These are phyloP conservation scores for Zanthoxylum bungeanum DNA, from an alignment of 345 rosid genomes.

Conservation along the genomic window DNA sequence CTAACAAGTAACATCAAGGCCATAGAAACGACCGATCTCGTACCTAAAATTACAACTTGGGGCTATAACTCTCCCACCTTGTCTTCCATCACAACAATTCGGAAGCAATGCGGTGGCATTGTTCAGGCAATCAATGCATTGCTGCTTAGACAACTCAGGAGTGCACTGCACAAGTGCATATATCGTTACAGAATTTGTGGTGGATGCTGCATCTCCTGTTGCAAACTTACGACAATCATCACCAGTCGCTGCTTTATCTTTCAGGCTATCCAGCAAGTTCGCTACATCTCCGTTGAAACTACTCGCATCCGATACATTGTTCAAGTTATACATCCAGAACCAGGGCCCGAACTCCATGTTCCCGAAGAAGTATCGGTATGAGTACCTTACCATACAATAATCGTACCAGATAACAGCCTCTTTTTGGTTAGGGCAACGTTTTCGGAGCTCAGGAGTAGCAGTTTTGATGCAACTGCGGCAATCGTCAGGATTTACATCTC, in stretches of 20 bases:
- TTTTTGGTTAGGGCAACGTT: not conserved
- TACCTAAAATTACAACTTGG: constrained; percentile 11
- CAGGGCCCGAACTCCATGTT: not conserved
- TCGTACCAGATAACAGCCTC: constrained; percentile 1
- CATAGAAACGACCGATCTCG: not conserved
- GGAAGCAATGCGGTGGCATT: not conserved
- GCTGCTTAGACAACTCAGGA: constrained; percentile 34
- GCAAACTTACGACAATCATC: constrained; percentile 33
- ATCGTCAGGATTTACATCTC: constrained; percentile 11
- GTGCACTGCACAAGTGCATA: constrained; percentile 42
- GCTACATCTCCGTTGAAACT: constrained; percentile 11
- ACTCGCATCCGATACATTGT: constrained; percentile 6
- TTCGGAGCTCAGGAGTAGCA: not conserved
- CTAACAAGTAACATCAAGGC: no score
- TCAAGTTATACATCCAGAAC: not conserved
- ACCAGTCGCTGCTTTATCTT: constrained; percentile 25
- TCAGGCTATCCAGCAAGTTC: constrained; percentile 17
- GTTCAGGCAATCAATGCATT: constrained; percentile 10
- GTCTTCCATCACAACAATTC: not conserved
- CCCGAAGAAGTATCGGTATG: not conserved
- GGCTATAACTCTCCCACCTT: constrained; percentile 10
- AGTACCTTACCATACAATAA: constrained; percentile 5
- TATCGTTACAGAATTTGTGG: not conserved
- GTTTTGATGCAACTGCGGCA: constrained; percentile 22
- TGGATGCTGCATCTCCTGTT: constrained; percentile 10